A percentile compares a stretch with the other conserved stretches of the same genome.
Evolutionary conservation across 176 grass and related monocot genomes (phyloP).

Genomic region (Oryza brachyantha): DNA sequence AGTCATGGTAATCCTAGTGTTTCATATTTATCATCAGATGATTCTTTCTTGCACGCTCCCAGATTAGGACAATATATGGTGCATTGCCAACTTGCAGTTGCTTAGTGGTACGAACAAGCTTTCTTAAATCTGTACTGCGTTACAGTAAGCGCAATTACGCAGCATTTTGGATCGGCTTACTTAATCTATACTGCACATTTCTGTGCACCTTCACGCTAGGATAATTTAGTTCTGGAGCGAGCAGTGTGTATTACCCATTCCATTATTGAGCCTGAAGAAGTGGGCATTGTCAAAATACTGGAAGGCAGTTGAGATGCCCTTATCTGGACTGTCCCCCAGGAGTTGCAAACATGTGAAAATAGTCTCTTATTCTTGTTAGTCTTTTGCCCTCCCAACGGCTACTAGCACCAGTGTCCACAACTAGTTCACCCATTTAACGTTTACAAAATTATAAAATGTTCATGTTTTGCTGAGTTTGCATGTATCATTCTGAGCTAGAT

Average conservation of each 20-base stretch:
- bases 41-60: conserved; percentile 31
- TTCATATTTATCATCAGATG: not conserved
- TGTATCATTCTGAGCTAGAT: conserved; percentile 25
- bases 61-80: not conserved
- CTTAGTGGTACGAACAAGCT: conserved; percentile 12
- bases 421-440: not conserved
- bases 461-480: conserved; percentile 27
- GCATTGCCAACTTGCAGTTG: conserved; percentile 7
- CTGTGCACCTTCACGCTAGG: conserved; percentile 12
- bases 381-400: conserved; percentile 20
- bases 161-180: conserved; percentile 10
- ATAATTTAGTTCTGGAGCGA: not conserved
- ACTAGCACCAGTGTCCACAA: not conserved
- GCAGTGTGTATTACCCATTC: conserved; percentile 18
- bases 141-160: conserved; percentile 19
- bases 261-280: conserved; percentile 28
- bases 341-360: conserved; percentile 27
- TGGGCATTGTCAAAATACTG: conserved; percentile 29
- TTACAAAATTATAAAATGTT: not conserved
- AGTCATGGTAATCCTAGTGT: not conserved
- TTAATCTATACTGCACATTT: conserved; percentile 35
- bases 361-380: conserved; percentile 24
- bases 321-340: conserved; percentile 34
- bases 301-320: conserved; percentile 47
- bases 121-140: conserved; percentile 7